These are phyloP conservation scores for Ajuga reptans DNA, from an alignment of 305 asterid species.

Conservation along the genomic window DNA sequence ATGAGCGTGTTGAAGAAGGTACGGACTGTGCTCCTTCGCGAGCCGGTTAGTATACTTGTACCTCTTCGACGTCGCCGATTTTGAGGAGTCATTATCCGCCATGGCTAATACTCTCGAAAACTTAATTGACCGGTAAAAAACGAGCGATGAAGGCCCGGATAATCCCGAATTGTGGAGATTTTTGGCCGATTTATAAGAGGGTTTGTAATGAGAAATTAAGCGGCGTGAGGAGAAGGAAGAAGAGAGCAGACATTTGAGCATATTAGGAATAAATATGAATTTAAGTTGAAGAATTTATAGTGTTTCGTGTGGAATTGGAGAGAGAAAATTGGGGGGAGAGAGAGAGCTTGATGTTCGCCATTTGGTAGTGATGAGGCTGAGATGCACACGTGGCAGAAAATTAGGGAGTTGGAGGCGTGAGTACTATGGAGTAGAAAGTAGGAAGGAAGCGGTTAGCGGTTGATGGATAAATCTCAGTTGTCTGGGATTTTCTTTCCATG, in stretches of 20 bases:
- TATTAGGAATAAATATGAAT: neutral
- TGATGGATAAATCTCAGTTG: neutral
- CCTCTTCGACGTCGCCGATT: conserved; percentile 35
- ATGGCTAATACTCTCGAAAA: conserved; percentile 41
- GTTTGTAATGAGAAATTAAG: conserved; percentile 11
- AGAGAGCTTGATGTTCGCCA: conserved; percentile 17
- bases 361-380: conserved; percentile 14
- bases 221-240: conserved; percentile 29
- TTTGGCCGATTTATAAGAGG: conserved; percentile 16
- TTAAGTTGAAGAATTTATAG: neutral
- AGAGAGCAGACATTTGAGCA: conserved; percentile 43
- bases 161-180: conserved; percentile 5
- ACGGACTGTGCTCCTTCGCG: conserved; percentile 82
- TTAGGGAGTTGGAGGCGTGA: neutral
- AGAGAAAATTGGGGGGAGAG: neutral
- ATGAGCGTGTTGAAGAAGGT: conserved; percentile 92
- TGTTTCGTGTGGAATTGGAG: neutral
- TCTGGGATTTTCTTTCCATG: neutral
- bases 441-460: neutral
- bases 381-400: conserved; percentile 24
- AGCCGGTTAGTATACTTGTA: conserved; percentile 64
- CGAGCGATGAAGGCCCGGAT: conserved; percentile 35
- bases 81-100: conserved; percentile 46
- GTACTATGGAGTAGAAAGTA: neutral
- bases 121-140: conserved; percentile 33